Base-by-base conservation (phyloP, 2,329 filamentous ascomycete species). In the Thelonectria rubi region DNA sequence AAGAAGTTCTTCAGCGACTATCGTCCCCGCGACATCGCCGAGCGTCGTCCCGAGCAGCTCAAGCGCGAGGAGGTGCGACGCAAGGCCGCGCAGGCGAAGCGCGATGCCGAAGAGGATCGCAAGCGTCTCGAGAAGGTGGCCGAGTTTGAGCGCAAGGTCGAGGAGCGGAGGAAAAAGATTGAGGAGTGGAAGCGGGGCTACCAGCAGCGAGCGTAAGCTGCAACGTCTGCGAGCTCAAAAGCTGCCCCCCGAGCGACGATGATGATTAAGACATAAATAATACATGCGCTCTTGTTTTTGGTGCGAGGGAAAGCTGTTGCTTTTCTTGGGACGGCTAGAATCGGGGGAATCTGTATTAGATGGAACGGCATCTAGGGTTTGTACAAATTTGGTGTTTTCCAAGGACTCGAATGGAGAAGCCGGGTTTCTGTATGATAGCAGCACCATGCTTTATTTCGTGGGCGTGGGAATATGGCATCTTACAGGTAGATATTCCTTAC, bases 1-100 rank as follows among this genome's bases (percentile, higher is more conserved):
- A 99, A 99, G 84, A 81, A 76, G 52, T 77, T 91, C 30, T 99
- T 98, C 78, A 94, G 91, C 67, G 95, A 99, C 77, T 97, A 92
- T 81, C 89, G 88, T 67, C 93, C 95, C 2, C 94, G 97, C 76
- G 95, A 98, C 75, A 98, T 99, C 73, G 94, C 95, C 2, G 82
- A 91, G 54, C 86, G 95, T 65, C 83, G 95, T 60, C 89, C 91
- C 3, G 95, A 99, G 74, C 95, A 99, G 83, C 80, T 97, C 11
- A 86, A 88, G 75, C 83, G 89, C 45, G 94, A 98, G 80, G 81
- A 85, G 58, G 82, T 83, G 65, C 85, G 94, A 68, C 91, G 90
- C 76, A 82, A 82, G 59, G 83, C 82, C 71, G 81, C 81, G 65
- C 71, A 78, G 69, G 82, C 82, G 77, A 77, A 79, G 45, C 76